A percentile compares a stretch with the other conserved stretches of the same genome.
Evolutionary conservation across 2,329 filamentous ascomycete genomes (phyloP).

Genomic region (Microsporum ferrugineum): DNA sequence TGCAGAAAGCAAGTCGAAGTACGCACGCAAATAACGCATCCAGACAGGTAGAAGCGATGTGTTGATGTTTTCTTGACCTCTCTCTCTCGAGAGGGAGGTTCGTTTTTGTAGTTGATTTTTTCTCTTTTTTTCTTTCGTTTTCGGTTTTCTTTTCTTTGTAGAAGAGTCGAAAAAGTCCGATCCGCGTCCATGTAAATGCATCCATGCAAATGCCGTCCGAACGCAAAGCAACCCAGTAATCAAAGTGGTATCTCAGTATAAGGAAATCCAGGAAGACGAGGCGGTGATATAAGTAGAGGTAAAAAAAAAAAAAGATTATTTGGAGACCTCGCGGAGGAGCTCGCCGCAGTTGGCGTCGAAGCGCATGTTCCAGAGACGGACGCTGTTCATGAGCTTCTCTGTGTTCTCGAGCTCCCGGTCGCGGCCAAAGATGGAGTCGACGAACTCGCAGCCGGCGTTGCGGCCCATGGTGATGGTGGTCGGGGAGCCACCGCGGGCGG

Average conservation of each 20-base stretch:
- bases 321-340: constrained; percentile 44
- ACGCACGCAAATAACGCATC: not conserved
- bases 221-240: not conserved
- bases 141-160: not conserved
- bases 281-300: not conserved
- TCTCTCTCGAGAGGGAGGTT: no score
- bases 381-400: constrained; percentile 81
- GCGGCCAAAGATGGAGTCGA: constrained; percentile 86
- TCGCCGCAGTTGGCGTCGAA: constrained; percentile 95
- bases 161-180: not conserved
- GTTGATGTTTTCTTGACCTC: not conserved
- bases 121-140: not conserved
- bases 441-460: constrained; percentile 87
- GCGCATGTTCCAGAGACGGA: constrained; percentile 80
- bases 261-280: not conserved
- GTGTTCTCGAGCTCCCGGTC: constrained; percentile 83
- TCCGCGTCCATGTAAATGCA: not conserved
- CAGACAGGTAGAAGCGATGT: not conserved
- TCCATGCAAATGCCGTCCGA: not conserved
- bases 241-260: not conserved
- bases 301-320: not conserved
- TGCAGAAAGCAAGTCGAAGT: not conserved
- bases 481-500: constrained; percentile 38
- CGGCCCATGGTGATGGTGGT: constrained; percentile 62
- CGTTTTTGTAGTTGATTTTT: not conserved